Percentiles rank a stretch among this genome's conserved stretches.
Evolutionary conservation across 1,139 yeast genomes (phyloP).

Genomic region (Entelexis sorbosivorans): DNA sequence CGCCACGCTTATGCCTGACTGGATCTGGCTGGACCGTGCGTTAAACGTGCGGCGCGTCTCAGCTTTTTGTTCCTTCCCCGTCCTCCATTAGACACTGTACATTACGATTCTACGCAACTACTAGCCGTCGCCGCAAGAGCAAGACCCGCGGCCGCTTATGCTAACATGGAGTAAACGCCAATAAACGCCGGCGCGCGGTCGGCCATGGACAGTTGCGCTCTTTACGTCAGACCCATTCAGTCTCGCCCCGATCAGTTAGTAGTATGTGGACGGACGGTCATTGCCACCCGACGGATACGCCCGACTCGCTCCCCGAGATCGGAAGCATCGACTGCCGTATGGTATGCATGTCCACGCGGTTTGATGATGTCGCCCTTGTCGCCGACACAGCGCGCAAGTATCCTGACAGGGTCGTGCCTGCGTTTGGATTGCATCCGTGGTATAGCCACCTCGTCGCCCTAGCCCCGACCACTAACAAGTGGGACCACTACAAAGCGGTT

Average conservation of each 20-base stretch:
- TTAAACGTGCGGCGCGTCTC: no score
- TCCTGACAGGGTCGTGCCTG: slow-evolving; percentile 40
- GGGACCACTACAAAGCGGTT: slow-evolving; percentile 46
- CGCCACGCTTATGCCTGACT: no score
- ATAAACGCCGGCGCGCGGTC: no score
- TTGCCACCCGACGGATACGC: slow-evolving; percentile 42
- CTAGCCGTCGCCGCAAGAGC: no score
- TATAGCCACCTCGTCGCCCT: slow-evolving; percentile 52
- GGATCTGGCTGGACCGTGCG: no score
- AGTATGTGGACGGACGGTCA: slow-evolving; percentile 45
- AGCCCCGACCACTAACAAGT: slow-evolving; percentile 12
- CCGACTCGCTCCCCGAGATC: slow-evolving; percentile 23
- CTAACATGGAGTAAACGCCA: no score
- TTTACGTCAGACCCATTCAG: slow-evolving; percentile 3
- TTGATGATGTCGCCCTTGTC: slow-evolving; percentile 32
- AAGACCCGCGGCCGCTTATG: no score
- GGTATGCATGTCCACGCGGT: slow-evolving; percentile 34
- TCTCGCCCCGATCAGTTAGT: not conserved
- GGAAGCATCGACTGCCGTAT: slow-evolving; percentile 24
- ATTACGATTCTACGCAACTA: no score
- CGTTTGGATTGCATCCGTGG: slow-evolving; percentile 91
- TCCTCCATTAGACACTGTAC: no score
- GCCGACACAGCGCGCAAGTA: slow-evolving; percentile 23
- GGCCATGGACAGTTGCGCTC: not conserved
- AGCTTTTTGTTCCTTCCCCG: no score